Conservation (phyloP, 768 basidiomycete genomes). For the Suillus lakei region DNA sequence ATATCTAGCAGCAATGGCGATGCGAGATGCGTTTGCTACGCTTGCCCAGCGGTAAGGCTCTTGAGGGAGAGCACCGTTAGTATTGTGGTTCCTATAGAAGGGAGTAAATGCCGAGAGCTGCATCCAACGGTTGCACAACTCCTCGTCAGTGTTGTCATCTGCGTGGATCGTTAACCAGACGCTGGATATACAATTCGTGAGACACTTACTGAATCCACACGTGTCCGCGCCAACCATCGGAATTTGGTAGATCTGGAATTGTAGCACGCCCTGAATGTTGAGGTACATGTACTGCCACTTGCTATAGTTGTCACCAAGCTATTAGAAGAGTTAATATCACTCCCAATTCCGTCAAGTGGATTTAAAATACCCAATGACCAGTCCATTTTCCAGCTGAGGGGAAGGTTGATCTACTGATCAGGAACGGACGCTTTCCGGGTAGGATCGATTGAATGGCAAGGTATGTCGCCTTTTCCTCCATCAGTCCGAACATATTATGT, state of each 20-base stretch:
- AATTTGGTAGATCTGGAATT: constrained; percentile 84
- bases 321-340: constrained; percentile 1
- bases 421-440: constrained; percentile 67
- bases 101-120: constrained; percentile 82
- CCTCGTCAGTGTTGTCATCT: constrained; percentile 72
- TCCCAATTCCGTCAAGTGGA: background rate
- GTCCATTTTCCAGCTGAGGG: constrained; percentile 71
- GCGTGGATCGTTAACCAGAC: background rate
- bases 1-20: constrained; percentile 74
- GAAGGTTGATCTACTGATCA: constrained; percentile 74
- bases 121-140: constrained; percentile 87
- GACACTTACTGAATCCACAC: constrained; percentile 35
- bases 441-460: constrained; percentile 57
- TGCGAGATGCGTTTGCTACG: constrained; percentile 74
- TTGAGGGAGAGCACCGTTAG: constrained; percentile 67
- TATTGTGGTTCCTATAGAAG: constrained; percentile 83
- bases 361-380: constrained; percentile 64
- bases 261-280: constrained; percentile 82
- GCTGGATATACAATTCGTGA: background rate
- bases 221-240: constrained; percentile 86
- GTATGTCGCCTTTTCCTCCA: constrained; percentile 72
- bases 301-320: constrained; percentile 81
- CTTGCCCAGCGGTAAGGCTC: constrained; percentile 85
- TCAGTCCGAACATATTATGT: constrained; percentile 73
- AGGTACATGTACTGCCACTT: constrained; percentile 74